phyloP scores from a whole-genome alignment of 225 moss, liverwort and hornwort genomes.

The Physcomitrellopsis africana region DNA sequence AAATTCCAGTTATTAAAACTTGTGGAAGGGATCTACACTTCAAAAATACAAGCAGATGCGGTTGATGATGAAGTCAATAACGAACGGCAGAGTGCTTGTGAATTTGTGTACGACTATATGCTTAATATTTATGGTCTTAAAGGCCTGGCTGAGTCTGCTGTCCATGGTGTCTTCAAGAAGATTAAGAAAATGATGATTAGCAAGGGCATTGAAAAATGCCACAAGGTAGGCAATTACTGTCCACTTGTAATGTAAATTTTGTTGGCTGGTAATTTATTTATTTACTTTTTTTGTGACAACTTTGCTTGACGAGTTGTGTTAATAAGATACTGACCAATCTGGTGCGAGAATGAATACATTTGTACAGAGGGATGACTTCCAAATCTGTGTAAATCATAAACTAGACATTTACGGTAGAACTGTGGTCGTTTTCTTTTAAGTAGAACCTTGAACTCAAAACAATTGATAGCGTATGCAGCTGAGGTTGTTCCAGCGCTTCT shows the following conservation, averaged over 20 bases:
- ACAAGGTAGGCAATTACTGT: constrained; percentile 59
- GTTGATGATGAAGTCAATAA: constrained; percentile 84
- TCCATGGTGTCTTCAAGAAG: constrained; percentile 94
- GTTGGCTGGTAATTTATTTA: background rate
- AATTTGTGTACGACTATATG: constrained; percentile 98
- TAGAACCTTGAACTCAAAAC: constrained; percentile 5
- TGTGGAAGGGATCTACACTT: constrained; percentile 71
- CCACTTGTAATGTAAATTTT: background rate
- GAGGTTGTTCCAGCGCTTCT: constrained; percentile 84
- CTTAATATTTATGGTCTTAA: constrained; percentile 92
- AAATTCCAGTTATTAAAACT: constrained; percentile 80
- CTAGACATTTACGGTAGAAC: background rate
- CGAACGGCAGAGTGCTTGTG: constrained; percentile 87
- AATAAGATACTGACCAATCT: background rate
- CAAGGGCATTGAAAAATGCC: constrained; percentile 86
- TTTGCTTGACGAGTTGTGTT: background rate
- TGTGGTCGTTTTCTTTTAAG: background rate
- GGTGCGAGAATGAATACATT: background rate
- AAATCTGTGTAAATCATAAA: constrained; percentile 6
- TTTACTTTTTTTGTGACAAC: background rate
- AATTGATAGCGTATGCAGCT: constrained; percentile 49
- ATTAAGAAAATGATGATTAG: constrained; percentile 66
- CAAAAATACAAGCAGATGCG: constrained; percentile 86
- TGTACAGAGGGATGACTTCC: background rate
- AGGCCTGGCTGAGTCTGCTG: constrained; percentile 88